Percentiles rank a stretch among this genome's conserved stretches.
These are phyloP conservation scores for Scleroderma citrinum DNA, from an alignment of 768 basidiomycete genomes.

Conservation along the genomic window DNA sequence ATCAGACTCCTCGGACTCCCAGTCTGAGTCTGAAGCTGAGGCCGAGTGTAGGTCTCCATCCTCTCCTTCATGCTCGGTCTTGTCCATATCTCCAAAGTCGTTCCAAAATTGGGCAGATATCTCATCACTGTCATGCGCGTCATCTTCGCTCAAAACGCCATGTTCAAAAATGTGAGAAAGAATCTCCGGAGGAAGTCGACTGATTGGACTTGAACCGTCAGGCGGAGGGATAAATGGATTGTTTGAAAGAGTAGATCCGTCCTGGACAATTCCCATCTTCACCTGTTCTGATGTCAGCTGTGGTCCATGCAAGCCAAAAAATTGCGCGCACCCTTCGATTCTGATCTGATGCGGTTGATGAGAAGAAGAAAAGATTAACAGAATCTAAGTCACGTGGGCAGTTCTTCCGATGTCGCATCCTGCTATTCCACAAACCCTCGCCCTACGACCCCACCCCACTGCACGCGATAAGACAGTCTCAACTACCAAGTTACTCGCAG, in stretches of 20 bases:
- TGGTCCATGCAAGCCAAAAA: background rate
- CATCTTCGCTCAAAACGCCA: conserved; percentile 36
- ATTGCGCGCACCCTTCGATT: too few species aligned
- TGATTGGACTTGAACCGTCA: conserved; percentile 39
- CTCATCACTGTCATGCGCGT: conserved; percentile 32
- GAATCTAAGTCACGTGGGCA: background rate
- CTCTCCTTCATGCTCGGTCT: conserved; percentile 14
- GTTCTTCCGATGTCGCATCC: background rate
- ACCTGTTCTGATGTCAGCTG: background rate
- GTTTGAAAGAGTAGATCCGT: conserved; percentile 24
- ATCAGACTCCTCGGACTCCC: conserved; percentile 4
- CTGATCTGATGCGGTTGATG: too few species aligned
- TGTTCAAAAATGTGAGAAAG: conserved; percentile 50
- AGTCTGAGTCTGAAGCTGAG: background rate
- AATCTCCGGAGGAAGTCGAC: conserved; percentile 50
- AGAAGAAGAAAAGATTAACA: too few species aligned
- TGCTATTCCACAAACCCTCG: conserved; percentile 10
- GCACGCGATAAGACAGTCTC: conserved; percentile 51
- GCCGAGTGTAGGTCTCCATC: background rate
- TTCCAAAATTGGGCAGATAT: background rate
- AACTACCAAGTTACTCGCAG: conserved; percentile 32
- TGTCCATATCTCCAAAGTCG: conserved; percentile 29
- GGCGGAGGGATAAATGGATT: conserved; percentile 45
- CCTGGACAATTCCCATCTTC: background rate
- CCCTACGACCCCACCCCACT: conserved; percentile 39